These are phyloP conservation scores for Syzygium syzygioides DNA, from an alignment of 441 rosid genomes.

Conservation along the genomic window DNA sequence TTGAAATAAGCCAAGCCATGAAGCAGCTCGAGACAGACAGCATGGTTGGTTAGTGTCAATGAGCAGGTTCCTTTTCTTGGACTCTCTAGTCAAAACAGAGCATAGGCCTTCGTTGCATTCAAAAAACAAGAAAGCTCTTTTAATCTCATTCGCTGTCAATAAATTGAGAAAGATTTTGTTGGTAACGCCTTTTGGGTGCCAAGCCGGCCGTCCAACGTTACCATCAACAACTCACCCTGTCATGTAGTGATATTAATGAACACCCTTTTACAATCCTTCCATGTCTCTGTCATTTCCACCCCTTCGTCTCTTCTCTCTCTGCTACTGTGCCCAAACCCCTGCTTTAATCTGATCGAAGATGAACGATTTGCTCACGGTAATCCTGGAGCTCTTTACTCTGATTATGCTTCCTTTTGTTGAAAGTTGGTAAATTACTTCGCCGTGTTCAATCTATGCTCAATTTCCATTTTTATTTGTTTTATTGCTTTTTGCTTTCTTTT, in stretches of 20 bases:
- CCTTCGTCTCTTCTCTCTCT: not conserved
- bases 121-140: not conserved
- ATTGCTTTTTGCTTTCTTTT: not conserved
- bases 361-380: not conserved
- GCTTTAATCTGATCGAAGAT: not conserved
- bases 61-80: not conserved
- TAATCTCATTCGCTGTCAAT: not conserved
- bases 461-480: not conserved
- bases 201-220: not conserved
- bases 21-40: not conserved
- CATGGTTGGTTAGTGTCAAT: not conserved
- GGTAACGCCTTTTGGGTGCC: not conserved
- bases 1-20: not conserved
- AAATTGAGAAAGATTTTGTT: not conserved
- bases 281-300: not conserved
- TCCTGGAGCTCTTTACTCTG: not conserved
- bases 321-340: not conserved
- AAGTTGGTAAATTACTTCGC: not conserved
- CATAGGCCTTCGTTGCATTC: not conserved
- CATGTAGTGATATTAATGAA: not conserved
- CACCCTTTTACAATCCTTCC: not conserved
- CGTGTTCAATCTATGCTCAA: not conserved
- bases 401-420: not conserved
- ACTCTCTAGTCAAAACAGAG: not conserved
- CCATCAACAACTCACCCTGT: not conserved